Evolutionary conservation across 768 basidiomycete genomes (phyloP), one percentile per base, ranked within the genome.

Genomic region (Phanerochaete carnosa): DNA sequence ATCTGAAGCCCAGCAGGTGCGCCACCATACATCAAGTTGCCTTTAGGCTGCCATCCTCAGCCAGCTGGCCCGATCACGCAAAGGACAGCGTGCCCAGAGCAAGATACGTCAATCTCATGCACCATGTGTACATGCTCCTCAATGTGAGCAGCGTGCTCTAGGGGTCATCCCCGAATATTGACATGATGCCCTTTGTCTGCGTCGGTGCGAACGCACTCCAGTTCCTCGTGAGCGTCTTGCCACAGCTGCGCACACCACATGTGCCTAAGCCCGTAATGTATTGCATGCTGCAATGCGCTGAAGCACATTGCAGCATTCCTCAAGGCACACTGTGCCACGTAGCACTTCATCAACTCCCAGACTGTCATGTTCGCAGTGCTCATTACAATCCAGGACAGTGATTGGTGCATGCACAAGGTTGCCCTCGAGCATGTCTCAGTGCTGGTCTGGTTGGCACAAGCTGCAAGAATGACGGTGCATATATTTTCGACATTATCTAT

Each of bases 261-360:
- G n/a, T n/a, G n/a, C n/a, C n/a, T n/a, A 64, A 71, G 22, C 64
- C 74, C 51, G 79, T 78, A 60, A 79, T 74, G 59, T 73, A 80
- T 1, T 78, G 85, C 1, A n/a, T n/a, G n/a, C n/a, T n/a, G n/a
- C n/a, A n/a, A n/a, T n/a, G 87, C 94, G 0, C 76, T 98, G 9
- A 75, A 81, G 4, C 94, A 98, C 69, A 86, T 87, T 22, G 77
- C 82, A 1, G 92, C 94, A 0, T 95, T 95, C 73, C 72, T 98
- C 13, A 80, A 86, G 50, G 92, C 95, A 0, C 87, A 93, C 71
- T 69, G 79, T 1, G 68, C 77, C 1, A 75, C 81, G 49, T 74
- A 79, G 45, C 77, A 79, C 37, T 76, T 80, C 15, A 72, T 88
- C 3, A 94, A 96, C 71, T 92, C 95, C 73, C 90, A 95, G 71